Evolutionary conservation across 2,329 filamentous ascomycete species (phyloP), one percentile per base, ranked within the genome.

Genomic region (Fusarium nisikadoi): DNA sequence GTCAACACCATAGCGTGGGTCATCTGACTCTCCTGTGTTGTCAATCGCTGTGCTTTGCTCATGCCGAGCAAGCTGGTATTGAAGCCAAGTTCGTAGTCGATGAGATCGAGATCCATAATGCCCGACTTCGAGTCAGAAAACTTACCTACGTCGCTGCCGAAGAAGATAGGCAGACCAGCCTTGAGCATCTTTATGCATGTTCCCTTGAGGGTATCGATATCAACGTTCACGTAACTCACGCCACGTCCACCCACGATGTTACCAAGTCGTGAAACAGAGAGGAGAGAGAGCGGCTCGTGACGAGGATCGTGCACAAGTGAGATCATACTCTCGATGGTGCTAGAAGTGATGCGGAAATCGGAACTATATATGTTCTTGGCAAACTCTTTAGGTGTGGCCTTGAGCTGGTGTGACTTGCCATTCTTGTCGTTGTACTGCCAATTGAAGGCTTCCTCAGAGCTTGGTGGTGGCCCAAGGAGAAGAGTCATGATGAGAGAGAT

Each of bases 1-100:
- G 94, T 97, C 69, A 97, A 82, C 1, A 97, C 93, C 94, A 97
- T 97, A 8, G 94, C 94, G 77, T 97, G 94, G 2, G 94, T 97
- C 94, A 97, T 97, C 55, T 89, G 87, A 59, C 89, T 92, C 82
- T 97, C 94, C 16, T 93, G 90, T 1, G 91, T 91, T 75, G 88
- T 85, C 49, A 97, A 83, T 7, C 94, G 85, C 76, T 94, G 88
- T 2, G 92, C 92, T 82, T 97, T 97, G 76, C 84, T 89, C 88
- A 97, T 87, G 23, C 89, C 90, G 13, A 95, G 86, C 29, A 97
- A 85, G 61, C 86, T 86, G 68, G 94, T 87, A 76, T 94, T 93
- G 82, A 97, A 94, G n/a, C 93, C 94, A 3, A 97, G 88, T 75
- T 92, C 88, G 81, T 95, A 96, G 81, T 96, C 91, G 76, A 92